Base-by-base conservation (phyloP, 441 rosid genomes). In the Populus hybrid region DNA sequence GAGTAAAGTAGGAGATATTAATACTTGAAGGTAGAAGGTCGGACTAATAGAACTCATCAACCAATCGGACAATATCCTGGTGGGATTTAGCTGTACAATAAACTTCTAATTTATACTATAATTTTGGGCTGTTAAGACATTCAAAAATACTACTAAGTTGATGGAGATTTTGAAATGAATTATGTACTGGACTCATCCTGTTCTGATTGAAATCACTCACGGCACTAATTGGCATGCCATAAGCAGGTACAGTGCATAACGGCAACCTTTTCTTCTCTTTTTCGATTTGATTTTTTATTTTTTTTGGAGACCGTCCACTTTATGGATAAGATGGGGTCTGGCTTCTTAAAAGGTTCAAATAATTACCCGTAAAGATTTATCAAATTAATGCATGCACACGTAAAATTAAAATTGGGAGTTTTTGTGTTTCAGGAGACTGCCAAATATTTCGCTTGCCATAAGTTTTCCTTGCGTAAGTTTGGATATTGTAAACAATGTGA, bases 301-400 rank as follows among this genome's bases (percentile, higher is more conserved):
- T 5, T 32, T 1, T 63, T 30, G 63, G 63, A 69, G 18, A 38
- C 46, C 40, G 40, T 23, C 30, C 10, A 28, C 30, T 30, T n/a
- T 63, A 8, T n/a, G 7, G 82, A 79, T 79, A 79, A 79, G 78
- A 74, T 69, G 81, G 78, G 81, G 67, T 11, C 69, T 28, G 53
- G 53, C 21, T 28, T 26, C 35, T 14, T 9, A 30, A 53, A n/a
- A 20, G 57, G 57, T 6, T 34, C 10, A 78, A 66, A 78, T 21
- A 8, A 18, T 35, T 18, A 69, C 40, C 34, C 5, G 28, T 70
- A 1, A 16, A 66, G 38, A 64, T 68, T 26, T 21, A 1, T 2
- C 20, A 18, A 50, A 16, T 4, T 3, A 36, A 63, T 74, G 66
- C 59, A 18, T 57, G 63, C 63, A 57, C 23, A 34, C 61, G 67